Base-by-base conservation (phyloP, 371 early-diverging fungal species). In the Pancytospora philotis region DNA sequence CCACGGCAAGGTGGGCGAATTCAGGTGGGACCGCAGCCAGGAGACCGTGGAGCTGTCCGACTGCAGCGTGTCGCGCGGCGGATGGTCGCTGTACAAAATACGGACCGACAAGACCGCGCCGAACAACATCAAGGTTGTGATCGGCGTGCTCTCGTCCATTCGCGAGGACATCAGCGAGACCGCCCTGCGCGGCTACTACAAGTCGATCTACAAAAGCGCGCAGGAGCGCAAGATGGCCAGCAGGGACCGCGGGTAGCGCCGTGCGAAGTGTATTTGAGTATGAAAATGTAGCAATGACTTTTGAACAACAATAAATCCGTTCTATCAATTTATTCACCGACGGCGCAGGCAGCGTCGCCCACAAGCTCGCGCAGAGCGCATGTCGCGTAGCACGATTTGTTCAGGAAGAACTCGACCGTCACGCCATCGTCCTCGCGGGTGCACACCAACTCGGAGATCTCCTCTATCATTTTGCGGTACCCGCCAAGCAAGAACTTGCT, bases 351-450 rank as follows among this genome's bases (percentile, higher is more conserved):
- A n/a, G n/a, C n/a, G n/a, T 69, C 78, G 67, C 87, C 86, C 78
- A 88, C 86, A 19, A 92, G 80, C 79, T 95, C 96, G 32, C 94
- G 84, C 55, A 95, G 77, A 22, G 89, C 88, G 92, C 93, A 91
- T 0, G 96, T 95, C 3, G 96, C 96, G 78, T 95, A 95, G 60
- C 87, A 85, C 39, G 90, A 88, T 0, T 89, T 77, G 10, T 79
- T 81, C 57, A 95, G 81, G 1, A 85, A 86, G 71, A 95, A 86
- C 60, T 83, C 81, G 32, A 92, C 77, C 34, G 86, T 82, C 38
- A 92, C 74, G 13, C 35, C 28, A 13, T 49, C 55, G 10, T 51
- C 55, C 30, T 32, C 36, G 78, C 68, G 49, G 13, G 48, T 30
- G 57, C 27, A 31, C 6, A 6, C 4, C 36, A 69, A 31, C 31